These are phyloP conservation scores for Triticum dicoccoides DNA, from an alignment of 176 grass and related monocot species.

Conservation along the genomic window DNA sequence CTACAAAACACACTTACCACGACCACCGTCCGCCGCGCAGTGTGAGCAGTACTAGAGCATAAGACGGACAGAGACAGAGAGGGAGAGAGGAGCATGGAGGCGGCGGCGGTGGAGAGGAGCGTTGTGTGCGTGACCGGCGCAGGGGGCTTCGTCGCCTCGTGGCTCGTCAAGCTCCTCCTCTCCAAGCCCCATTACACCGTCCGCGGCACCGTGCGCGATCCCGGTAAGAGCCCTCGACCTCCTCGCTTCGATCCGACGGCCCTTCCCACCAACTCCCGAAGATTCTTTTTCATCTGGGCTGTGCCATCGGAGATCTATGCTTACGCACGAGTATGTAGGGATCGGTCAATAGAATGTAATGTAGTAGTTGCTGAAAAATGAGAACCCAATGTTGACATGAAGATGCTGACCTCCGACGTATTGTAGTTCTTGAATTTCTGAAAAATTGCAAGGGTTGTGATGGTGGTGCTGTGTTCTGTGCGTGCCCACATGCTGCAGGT, in stretches of 20 bases:
- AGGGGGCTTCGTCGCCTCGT: conserved; percentile 1
- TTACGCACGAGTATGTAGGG: not conserved
- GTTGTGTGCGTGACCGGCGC: conserved; percentile 19
- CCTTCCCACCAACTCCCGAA: not conserved
- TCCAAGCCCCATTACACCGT: not conserved
- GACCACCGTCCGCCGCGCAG: too few species aligned
- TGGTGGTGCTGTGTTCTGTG: not conserved
- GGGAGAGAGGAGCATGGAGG: not conserved
- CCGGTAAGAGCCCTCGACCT: not conserved
- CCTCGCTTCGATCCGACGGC: not conserved
- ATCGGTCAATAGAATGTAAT: not conserved
- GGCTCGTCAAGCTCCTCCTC: conserved; percentile 13
- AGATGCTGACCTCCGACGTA: too few species aligned
- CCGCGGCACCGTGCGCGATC: conserved; percentile 2
- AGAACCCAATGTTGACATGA: too few species aligned
- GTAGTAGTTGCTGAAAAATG: not conserved
- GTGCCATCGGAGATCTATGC: not conserved
- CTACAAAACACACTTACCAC: too few species aligned
- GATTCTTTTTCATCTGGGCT: not conserved
- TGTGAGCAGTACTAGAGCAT: too few species aligned
- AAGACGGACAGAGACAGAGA: not conserved
- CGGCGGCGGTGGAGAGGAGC: not conserved
- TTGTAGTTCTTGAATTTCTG: too few species aligned
- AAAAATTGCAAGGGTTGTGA: not conserved
- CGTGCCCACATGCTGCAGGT: not conserved